Conservation (phyloP, 2,329 filamentous ascomycete genomes). For the Penicillium sp. region DNA sequence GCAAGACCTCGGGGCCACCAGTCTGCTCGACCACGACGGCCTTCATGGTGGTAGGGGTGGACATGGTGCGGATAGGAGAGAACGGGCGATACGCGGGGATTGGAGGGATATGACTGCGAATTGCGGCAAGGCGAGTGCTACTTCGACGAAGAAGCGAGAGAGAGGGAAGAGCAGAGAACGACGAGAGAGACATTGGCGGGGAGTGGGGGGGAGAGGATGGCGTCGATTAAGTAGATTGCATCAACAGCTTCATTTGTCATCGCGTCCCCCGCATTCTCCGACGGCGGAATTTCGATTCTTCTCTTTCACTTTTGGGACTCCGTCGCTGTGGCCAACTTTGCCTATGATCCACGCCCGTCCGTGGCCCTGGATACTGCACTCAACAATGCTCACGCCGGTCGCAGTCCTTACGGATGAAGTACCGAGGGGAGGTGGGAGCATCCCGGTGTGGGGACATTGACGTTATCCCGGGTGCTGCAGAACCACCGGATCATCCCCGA, state of each 20-base stretch:
- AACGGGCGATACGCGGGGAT: slow-evolving; percentile 6
- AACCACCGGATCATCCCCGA: background rate
- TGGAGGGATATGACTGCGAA: slow-evolving; percentile 15
- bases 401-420: slow-evolving; percentile 1
- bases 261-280: slow-evolving; percentile 16
- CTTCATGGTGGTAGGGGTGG: slow-evolving; percentile 66
- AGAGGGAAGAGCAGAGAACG: slow-evolving; percentile 18
- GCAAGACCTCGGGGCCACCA: slow-evolving; percentile 68
- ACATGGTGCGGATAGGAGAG: slow-evolving; percentile 39
- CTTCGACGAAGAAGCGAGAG: slow-evolving; percentile 12
- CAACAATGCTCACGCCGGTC: too few species aligned
- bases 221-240: slow-evolving; percentile 4
- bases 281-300: slow-evolving; percentile 8
- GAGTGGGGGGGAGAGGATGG: background rate
- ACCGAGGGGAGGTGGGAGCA: slow-evolving; percentile 4
- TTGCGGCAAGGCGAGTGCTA: slow-evolving; percentile 14
- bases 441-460: background rate
- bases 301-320: too few species aligned
- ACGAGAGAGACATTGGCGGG: background rate
- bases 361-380: background rate
- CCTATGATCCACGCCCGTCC: too few species aligned
- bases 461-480: background rate
- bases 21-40: slow-evolving; percentile 69
- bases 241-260: slow-evolving; percentile 17
- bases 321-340: too few species aligned